A percentile compares a stretch with the other conserved stretches of the same genome.
Conservation (phyloP, 768 basidiomycete species). For the Clitopilus hobsonii region DNA sequence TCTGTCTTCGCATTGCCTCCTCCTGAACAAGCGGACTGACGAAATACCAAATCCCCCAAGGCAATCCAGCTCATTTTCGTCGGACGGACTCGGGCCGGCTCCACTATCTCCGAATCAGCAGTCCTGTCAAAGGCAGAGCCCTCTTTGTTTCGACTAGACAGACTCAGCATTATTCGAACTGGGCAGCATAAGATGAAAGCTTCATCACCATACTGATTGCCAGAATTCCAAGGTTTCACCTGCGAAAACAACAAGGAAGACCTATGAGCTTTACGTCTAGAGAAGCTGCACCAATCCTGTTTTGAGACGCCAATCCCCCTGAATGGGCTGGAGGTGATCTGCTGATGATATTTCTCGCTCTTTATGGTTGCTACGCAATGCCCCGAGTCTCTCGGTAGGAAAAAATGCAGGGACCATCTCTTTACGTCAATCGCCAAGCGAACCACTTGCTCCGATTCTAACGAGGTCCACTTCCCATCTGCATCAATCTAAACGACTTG, state of each 20-base stretch:
- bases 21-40: not conserved
- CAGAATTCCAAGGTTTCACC: no score
- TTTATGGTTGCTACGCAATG: slow-evolving; percentile 4
- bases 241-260: no score
- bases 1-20: not conserved
- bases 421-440: slow-evolving; percentile 13
- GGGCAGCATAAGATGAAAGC: no score
- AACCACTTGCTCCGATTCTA: slow-evolving; percentile 7
- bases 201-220: no score
- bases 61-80: not conserved
- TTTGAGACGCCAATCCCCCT: slow-evolving; percentile 15
- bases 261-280: no score
- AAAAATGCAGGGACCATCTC: slow-evolving; percentile 2
- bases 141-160: slow-evolving; percentile 1
- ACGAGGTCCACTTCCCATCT: slow-evolving; percentile 8
- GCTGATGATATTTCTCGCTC: slow-evolving; percentile 3
- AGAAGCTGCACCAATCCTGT: no score
- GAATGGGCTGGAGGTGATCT: slow-evolving; percentile 3
- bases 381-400: slow-evolving; percentile 14
- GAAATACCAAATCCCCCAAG: not conserved
- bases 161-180: not conserved
- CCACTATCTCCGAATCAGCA: not conserved
- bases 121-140: not conserved
- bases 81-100: not conserved
- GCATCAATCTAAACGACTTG: slow-evolving; percentile 15